Evolutionary conservation across 768 basidiomycete species (phyloP).

Genomic region (Thelephora ganbajun): DNA sequence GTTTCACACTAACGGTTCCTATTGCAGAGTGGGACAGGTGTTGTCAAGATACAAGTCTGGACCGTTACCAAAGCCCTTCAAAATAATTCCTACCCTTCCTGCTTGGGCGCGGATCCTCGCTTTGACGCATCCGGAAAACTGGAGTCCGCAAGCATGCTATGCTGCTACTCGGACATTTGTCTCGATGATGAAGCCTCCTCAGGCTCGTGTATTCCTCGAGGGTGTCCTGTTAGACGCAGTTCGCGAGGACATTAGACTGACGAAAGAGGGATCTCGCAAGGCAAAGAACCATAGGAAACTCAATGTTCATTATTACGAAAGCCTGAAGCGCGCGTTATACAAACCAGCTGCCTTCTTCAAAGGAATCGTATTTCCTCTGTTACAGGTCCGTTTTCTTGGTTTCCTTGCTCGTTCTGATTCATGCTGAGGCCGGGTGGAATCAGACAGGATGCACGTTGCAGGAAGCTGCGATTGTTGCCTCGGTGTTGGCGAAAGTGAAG

Average conservation of each 20-base stretch:
- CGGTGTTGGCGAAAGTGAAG: constrained; percentile 79
- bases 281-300: constrained; percentile 59
- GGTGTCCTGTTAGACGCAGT: constrained; percentile 86
- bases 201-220: constrained; percentile 84
- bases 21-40: constrained; percentile 64
- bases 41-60: constrained; percentile 87
- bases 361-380: constrained; percentile 88
- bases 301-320: constrained; percentile 87
- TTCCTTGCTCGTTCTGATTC: not conserved
- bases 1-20: constrained; percentile 4
- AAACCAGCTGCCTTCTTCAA: constrained; percentile 99
- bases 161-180: constrained; percentile 93
- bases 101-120: constrained; percentile 95
- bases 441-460: constrained; percentile 79
- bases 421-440: not conserved
- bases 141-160: constrained; percentile 91
- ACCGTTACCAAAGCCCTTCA: constrained; percentile 92
- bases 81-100: constrained; percentile 90
- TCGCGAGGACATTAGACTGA: constrained; percentile 62
- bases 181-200: constrained; percentile 90
- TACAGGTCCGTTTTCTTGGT: constrained; percentile 50
- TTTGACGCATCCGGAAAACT: constrained; percentile 81
- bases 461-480: constrained; percentile 90
- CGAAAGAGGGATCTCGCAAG: constrained; percentile 22
- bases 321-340: constrained; percentile 83